Evolutionary conservation across 2,329 filamentous ascomycete genomes (phyloP), one percentile per base, ranked within the genome.

Genomic region (Cladophialophora bantiana): DNA sequence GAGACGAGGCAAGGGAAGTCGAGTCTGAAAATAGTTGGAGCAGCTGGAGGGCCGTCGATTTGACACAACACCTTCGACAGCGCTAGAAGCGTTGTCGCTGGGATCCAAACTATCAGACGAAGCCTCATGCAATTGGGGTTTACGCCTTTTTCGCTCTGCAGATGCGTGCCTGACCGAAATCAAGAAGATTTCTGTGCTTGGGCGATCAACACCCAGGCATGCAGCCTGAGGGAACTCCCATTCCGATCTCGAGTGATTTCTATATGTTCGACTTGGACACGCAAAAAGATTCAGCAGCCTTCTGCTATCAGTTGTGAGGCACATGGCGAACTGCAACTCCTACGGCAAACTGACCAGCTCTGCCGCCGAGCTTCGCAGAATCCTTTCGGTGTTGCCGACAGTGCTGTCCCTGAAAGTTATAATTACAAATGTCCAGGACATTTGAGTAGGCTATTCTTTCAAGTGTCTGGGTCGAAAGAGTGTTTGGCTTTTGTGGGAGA

Each of bases 21-120:
- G 2, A 81, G 81, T 4, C 73, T 84, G 73, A 82, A 78, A 73
- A 83, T 84, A 72, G 77, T 83, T 32, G 82, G 82, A 50, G 81
- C 80, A 59, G 81, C 75, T 48, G 81, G 80, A 59, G 80, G 69
- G 6, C 68, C 66, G 12, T 56, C 68, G 13, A 70, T 70, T 64
- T 70, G 64, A 70, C n/a, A 34, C 32, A 4, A 20, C 38, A 7
- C 20, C 31, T 38, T 18, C 31, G 26, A 31, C 13, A 20, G 52
- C 6, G 20, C 15, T 42, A 3, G 9, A 13, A 40, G 2, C 10
- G 3, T 42, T 42, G 13, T 42, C 18, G 40, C 1, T 42, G 13
- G 7, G 7, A n/a, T n/a, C 4, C 15, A 42, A n/a, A 42, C 15
- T 18, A 42, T 6, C 7, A 40, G 13, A 18, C 40, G 40, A 4